Evolutionary conservation across 2,329 filamentous ascomycete species (phyloP).

Genomic region (Trichoderma sp.): DNA sequence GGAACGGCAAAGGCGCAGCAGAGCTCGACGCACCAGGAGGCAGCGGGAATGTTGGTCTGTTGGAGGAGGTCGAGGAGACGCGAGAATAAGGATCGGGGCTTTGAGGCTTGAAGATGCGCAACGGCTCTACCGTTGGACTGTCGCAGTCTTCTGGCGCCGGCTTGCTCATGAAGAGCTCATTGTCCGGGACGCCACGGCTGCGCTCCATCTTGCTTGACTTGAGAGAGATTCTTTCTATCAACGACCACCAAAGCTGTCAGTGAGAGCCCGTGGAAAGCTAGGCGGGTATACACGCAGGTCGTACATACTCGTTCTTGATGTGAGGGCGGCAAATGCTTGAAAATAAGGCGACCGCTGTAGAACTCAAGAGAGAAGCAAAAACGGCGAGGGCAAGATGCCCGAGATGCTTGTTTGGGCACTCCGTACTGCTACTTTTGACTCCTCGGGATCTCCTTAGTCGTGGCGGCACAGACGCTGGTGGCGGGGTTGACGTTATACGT

Average conservation of each 20-base stretch:
- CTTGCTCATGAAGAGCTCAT: constrained; percentile 77
- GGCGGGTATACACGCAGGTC: not conserved
- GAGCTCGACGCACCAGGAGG: constrained; percentile 70
- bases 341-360: not conserved
- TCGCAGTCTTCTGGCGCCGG: constrained; percentile 54
- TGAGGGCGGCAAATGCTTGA: not conserved
- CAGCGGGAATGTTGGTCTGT: constrained; percentile 60
- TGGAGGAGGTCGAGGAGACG: constrained; percentile 36
- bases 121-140: constrained; percentile 76
- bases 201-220: constrained; percentile 44
- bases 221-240: not conserved
- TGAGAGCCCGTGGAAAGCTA: not conserved
- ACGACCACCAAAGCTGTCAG: not conserved
- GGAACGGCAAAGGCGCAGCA: constrained; percentile 66
- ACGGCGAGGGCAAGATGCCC: not conserved
- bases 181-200: constrained; percentile 65
- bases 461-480: constrained; percentile 7
- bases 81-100: constrained; percentile 56
- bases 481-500: constrained; percentile 9
- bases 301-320: not conserved
- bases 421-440: not conserved
- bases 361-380: not conserved
- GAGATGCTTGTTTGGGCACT: not conserved
- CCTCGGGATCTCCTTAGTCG: not conserved
- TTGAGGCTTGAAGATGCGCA: constrained; percentile 80